Conservation (phyloP, 345 rosid species). For the Fremontodendron californicum region DNA sequence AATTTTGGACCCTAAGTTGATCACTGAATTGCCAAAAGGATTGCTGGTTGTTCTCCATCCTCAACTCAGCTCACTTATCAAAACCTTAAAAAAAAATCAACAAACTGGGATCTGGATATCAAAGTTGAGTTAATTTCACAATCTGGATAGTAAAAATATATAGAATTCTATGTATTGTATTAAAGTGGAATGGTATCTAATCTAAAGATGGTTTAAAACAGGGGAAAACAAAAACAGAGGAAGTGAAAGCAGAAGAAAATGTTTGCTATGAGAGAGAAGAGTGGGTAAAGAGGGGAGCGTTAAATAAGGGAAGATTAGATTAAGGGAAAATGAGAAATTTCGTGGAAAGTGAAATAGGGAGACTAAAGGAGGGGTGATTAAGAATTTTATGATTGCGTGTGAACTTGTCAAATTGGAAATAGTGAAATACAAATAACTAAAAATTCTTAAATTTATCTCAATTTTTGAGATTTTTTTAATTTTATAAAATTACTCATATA, state of each 20-base stretch:
- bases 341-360: slow-evolving; percentile 34
- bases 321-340: slow-evolving; percentile 34
- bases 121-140: neutral
- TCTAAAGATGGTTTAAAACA: neutral
- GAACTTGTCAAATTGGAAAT: slow-evolving; percentile 43
- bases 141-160: neutral
- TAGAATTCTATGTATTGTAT: neutral
- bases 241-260: neutral
- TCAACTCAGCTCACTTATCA: neutral
- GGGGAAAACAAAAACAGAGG: neutral
- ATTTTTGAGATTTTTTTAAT: too few species aligned
- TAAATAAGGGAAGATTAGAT: slow-evolving; percentile 18
- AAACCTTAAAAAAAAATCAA: neutral
- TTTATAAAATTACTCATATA: too few species aligned
- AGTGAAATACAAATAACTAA: neutral
- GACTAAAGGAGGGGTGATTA: neutral
- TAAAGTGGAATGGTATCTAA: neutral
- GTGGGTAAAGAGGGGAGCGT: slow-evolving; percentile 9
- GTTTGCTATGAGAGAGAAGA: neutral
- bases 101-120: slow-evolving; percentile 17
- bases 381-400: slow-evolving; percentile 45
- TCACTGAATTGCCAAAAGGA: slow-evolving; percentile 96
- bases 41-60: slow-evolving; percentile 86
- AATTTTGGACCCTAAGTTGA: slow-evolving; percentile 67
- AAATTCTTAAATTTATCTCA: neutral